These are phyloP conservation scores for Penicillium malachiteum DNA, from an alignment of 495 filamentous ascomycete species.

Conservation along the genomic window DNA sequence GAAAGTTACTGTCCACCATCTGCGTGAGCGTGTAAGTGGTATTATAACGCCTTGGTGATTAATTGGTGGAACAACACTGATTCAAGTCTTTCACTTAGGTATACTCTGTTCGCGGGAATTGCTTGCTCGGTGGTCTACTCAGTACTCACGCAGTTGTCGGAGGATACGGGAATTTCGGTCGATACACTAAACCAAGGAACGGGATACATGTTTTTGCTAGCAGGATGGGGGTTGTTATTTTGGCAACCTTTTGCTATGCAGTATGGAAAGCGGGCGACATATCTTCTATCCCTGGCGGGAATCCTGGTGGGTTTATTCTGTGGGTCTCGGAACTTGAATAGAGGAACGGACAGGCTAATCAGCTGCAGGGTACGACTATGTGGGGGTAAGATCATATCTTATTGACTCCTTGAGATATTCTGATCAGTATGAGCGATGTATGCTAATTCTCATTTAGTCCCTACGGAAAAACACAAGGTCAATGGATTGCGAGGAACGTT, in stretches of 20 bases:
- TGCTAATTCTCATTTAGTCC: conserved; percentile 24
- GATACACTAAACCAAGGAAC: conserved; percentile 58
- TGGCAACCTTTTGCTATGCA: conserved; percentile 69
- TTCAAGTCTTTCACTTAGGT: conserved; percentile 28
- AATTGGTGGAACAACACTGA: not conserved
- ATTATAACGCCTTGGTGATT: not conserved
- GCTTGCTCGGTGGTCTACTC: conserved; percentile 61
- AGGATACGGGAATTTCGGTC: conserved; percentile 54
- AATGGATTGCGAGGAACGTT: conserved; percentile 64
- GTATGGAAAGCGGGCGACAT: conserved; percentile 66
- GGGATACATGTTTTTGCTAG: conserved; percentile 62
- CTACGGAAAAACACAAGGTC: conserved; percentile 47
- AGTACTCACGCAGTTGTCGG: conserved; percentile 56
- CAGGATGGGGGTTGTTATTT: conserved; percentile 63
- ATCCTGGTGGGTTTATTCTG: conserved; percentile 36
- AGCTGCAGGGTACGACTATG: conserved; percentile 29
- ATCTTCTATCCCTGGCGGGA: conserved; percentile 57
- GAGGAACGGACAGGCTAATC: not conserved
- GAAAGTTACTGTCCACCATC: conserved; percentile 53
- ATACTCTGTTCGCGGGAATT: conserved; percentile 61
- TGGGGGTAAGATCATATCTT: conserved; percentile 38
- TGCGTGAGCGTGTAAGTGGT: conserved; percentile 45
- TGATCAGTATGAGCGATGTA: not conserved
- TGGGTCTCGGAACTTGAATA: not conserved
- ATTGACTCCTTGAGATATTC: not conserved